These are phyloP conservation scores for Ogataea thermomethanolica DNA, from an alignment of 805 yeast species.

Conservation along the genomic window DNA sequence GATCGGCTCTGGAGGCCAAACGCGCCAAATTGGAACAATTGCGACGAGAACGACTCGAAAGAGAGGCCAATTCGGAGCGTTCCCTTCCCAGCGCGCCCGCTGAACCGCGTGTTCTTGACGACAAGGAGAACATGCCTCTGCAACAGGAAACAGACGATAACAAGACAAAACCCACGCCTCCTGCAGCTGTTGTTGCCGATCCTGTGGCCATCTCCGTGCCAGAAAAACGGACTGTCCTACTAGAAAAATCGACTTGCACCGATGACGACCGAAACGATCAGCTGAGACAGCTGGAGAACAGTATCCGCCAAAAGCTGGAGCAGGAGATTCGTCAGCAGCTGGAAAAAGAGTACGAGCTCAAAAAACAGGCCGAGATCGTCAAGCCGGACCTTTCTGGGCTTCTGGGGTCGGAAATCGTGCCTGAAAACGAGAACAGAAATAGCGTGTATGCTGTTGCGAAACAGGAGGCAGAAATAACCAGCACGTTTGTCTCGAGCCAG, in stretches of 20 bases:
- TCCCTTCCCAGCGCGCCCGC: not conserved
- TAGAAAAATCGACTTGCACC: constrained; percentile 5
- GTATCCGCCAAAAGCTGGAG: constrained; percentile 13
- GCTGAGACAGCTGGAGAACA: constrained; percentile 12
- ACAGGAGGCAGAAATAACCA: constrained; percentile 1
- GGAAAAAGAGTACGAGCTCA: constrained; percentile 11
- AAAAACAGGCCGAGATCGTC: constrained; percentile 1
- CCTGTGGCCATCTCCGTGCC: not conserved
- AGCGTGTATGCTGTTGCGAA: constrained; percentile 23
- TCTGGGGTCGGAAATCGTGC: constrained; percentile 3
- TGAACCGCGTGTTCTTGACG: not conserved
- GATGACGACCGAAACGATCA: constrained; percentile 11
- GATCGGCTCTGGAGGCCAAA: constrained; percentile 45
- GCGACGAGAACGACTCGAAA: constrained; percentile 42
- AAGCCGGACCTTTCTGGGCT: not conserved
- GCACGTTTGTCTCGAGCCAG: constrained; percentile 6
- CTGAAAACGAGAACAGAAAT: constrained; percentile 24
- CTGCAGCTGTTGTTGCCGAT: not conserved
- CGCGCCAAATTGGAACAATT: constrained; percentile 48
- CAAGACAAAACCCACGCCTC: too few relatives aligned
- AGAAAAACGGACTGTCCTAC: not conserved
- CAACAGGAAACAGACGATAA: not conserved
- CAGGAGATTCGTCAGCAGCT: constrained; percentile 6
- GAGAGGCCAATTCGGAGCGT: constrained; percentile 10
- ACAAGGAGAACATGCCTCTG: not conserved